Evolutionary conservation across 2,329 filamentous ascomycete species (phyloP).

Genomic region (Hypoxylon sp.): DNA sequence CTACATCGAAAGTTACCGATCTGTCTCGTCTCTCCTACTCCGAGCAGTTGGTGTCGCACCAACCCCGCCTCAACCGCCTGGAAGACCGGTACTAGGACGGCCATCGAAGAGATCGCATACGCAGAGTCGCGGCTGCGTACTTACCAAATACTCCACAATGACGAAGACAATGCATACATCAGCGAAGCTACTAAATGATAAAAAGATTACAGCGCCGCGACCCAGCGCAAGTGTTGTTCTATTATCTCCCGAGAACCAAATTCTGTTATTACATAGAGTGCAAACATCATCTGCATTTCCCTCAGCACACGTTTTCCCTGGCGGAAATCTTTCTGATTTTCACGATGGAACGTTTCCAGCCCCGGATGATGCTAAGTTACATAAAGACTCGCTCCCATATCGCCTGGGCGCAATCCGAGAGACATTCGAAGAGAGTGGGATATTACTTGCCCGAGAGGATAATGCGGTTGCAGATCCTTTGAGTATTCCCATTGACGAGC

Average conservation of each 20-base stretch:
- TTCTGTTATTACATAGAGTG: constrained; percentile 87
- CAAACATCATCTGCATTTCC: constrained; percentile 84
- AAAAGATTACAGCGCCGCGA: constrained; percentile 50
- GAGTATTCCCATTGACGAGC: constrained; percentile 64
- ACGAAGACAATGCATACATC: constrained; percentile 10
- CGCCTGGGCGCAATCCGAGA: constrained; percentile 86
- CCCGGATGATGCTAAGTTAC: constrained; percentile 61
- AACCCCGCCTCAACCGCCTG: no score
- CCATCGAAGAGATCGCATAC: no score
- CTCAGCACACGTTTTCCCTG: constrained; percentile 94
- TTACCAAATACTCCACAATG: neutral
- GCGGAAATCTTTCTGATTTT: constrained; percentile 79
- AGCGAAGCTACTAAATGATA: constrained; percentile 40
- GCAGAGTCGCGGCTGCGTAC: no score
- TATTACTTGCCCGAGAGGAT: constrained; percentile 70
- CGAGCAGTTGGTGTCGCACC: neutral
- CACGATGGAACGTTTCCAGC: constrained; percentile 73
- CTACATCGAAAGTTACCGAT: constrained; percentile 2
- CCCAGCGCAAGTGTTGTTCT: constrained; percentile 74
- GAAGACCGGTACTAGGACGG: no score
- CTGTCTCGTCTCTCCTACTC: constrained; percentile 7
- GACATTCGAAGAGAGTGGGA: constrained; percentile 94
- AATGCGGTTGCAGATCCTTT: constrained; percentile 62
- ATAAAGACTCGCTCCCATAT: constrained; percentile 77
- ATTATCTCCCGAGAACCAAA: constrained; percentile 84